Evolutionary conservation across 345 rosid species (phyloP).

Genomic region (Populus pruinosa): DNA sequence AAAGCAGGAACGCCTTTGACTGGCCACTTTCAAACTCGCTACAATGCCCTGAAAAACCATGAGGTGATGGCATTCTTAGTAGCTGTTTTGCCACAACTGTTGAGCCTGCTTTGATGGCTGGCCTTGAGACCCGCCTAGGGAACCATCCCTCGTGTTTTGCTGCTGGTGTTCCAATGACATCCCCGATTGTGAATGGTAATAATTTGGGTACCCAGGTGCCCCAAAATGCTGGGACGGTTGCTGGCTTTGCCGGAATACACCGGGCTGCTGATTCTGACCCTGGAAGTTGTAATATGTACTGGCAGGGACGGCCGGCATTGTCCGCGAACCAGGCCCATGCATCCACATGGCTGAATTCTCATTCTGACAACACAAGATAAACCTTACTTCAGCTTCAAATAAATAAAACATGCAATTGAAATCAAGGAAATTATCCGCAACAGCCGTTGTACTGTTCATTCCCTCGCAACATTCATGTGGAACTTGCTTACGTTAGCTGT

Average conservation of each 20-base stretch:
- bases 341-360: conserved; percentile 87
- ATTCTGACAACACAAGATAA: conserved; percentile 41
- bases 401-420: not conserved
- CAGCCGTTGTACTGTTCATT: not conserved
- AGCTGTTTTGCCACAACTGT: conserved; percentile 92
- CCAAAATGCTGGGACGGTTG: conserved; percentile 90
- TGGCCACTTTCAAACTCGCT: conserved; percentile 42
- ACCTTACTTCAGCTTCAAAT: not conserved
- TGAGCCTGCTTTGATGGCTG: conserved; percentile 84
- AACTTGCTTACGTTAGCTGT: not conserved
- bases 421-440: not conserved
- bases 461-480: not conserved
- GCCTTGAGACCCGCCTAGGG: conserved; percentile 59
- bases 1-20: conserved; percentile 22
- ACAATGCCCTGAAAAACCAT: conserved; percentile 55
- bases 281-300: conserved; percentile 83
- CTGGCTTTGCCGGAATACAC: conserved; percentile 75
- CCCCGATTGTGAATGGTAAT: conserved; percentile 75
- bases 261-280: conserved; percentile 85
- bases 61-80: conserved; percentile 46
- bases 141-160: conserved; percentile 76
- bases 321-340: conserved; percentile 72
- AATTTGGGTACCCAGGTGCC: conserved; percentile 73
- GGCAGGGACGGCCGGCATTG: conserved; percentile 67
- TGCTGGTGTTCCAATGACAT: conserved; percentile 84